Conservation (phyloP, 78 protist species). For the Dictyostelium brefeldianum region DNA sequence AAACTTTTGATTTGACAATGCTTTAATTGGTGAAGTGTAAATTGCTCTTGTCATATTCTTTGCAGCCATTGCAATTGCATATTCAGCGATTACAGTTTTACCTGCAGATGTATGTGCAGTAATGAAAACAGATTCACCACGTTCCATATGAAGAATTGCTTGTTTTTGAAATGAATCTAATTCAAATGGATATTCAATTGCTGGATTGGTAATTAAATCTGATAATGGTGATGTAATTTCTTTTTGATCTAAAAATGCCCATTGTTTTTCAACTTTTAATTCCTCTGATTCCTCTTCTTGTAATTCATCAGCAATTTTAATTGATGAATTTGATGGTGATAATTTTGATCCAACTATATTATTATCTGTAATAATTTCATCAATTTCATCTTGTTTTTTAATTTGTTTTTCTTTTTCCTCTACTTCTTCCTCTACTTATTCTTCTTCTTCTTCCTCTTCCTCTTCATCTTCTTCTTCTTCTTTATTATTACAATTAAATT, state of each 20-base stretch:
- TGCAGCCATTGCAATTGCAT: slow-evolving; percentile 94
- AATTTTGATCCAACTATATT: neutral
- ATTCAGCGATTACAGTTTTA: slow-evolving; percentile 97
- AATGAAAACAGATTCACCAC: slow-evolving; percentile 93
- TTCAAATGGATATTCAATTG: slow-evolving; percentile 92
- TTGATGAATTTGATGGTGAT: neutral
- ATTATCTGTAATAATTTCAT: neutral
- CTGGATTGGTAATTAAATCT: slow-evolving; percentile 73
- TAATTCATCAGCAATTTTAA: neutral
- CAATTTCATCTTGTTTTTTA: neutral
- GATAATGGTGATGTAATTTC: slow-evolving; percentile 66
- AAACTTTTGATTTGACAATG: slow-evolving; percentile 97
- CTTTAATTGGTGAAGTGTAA: slow-evolving; percentile 99
- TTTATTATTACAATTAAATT: neutral
- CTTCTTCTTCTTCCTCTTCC: slow-evolving; percentile 24
- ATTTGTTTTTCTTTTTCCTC: slow-evolving; percentile 3
- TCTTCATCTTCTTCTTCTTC: slow-evolving; percentile 51
- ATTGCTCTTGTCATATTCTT: slow-evolving; percentile 88
- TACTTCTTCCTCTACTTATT: too few relatives aligned
- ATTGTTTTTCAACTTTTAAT: slow-evolving; percentile 20
- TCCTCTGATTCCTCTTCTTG: neutral
- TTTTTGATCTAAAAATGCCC: slow-evolving; percentile 73
- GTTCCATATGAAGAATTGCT: slow-evolving; percentile 93
- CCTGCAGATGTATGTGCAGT: slow-evolving; percentile 99
- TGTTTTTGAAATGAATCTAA: slow-evolving; percentile 96